These are phyloP conservation scores for Fonsecaea pedrosoi DNA, from an alignment of 2,329 filamentous ascomycete genomes.

Conservation along the genomic window DNA sequence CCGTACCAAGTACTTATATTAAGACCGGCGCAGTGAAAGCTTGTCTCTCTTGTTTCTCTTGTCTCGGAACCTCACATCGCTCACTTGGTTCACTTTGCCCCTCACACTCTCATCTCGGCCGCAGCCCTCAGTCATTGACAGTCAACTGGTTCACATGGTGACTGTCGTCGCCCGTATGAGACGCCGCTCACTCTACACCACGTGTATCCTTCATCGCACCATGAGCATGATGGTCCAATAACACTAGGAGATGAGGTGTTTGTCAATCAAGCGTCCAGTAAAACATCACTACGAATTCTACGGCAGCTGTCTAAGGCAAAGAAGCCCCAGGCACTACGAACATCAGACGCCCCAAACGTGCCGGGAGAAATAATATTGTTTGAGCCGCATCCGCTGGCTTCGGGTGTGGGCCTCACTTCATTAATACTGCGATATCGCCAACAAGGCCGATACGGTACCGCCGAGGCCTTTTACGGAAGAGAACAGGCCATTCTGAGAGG, in stretches of 20 bases:
- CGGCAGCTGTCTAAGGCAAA: neutral
- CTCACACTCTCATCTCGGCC: neutral
- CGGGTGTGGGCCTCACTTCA: neutral
- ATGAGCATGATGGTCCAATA: conserved; percentile 17
- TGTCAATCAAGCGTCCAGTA: neutral
- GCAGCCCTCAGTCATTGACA: neutral
- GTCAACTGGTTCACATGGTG: neutral
- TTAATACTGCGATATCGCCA: neutral
- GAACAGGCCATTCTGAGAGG: neutral
- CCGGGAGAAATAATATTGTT: neutral
- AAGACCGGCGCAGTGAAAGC: neutral
- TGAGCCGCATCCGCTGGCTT: neutral
- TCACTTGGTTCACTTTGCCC: neutral
- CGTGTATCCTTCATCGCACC: conserved; percentile 7
- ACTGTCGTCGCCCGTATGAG: conserved; percentile 2
- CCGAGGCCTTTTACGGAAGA: neutral
- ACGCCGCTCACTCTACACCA: neutral
- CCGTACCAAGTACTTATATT: neutral
- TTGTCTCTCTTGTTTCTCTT: neutral
- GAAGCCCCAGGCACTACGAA: neutral
- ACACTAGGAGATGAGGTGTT: conserved; percentile 1
- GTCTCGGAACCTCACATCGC: neutral
- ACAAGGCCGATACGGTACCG: neutral
- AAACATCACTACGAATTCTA: neutral
- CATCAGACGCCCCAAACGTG: neutral